Percentiles rank a stretch among this genome's conserved stretches.
Conservation (phyloP, 257 asterid species). For the Lavandula angustifolia region DNA sequence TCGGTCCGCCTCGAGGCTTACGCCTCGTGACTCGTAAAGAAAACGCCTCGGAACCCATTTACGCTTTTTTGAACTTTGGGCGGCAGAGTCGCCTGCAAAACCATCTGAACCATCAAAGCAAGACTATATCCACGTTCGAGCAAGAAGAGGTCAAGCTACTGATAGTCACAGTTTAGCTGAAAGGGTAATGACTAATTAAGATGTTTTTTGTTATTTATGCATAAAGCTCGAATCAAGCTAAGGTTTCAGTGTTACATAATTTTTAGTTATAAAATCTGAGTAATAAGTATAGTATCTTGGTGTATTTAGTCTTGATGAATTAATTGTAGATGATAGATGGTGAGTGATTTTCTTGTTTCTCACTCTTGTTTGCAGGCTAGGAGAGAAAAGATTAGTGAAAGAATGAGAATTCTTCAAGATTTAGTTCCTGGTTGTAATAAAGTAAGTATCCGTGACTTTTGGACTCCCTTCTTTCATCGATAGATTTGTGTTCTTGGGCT, state of each 20-base stretch:
- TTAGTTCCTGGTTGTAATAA: slow-evolving; percentile 68
- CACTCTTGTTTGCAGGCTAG: slow-evolving; percentile 54
- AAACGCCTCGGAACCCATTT: too few relatives aligned
- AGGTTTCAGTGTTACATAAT: background rate
- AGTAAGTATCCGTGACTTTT: slow-evolving; percentile 39
- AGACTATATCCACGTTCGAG: slow-evolving; percentile 70
- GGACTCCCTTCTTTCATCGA: slow-evolving; percentile 8
- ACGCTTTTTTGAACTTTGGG: too few relatives aligned
- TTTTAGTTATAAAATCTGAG: slow-evolving; percentile 10
- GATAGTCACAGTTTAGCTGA: slow-evolving; percentile 79
- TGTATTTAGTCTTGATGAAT: slow-evolving; percentile 24
- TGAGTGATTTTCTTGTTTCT: slow-evolving; percentile 17
- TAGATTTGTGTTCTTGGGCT: background rate
- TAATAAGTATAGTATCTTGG: background rate
- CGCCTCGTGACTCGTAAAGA: too few relatives aligned
- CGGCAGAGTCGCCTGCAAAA: slow-evolving; percentile 44
- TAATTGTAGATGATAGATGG: slow-evolving; percentile 4
- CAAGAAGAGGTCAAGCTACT: slow-evolving; percentile 78
- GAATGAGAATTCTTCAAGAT: slow-evolving; percentile 71
- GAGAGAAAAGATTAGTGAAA: slow-evolving; percentile 66
- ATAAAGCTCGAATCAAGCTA: background rate
- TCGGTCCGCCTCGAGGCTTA: too few relatives aligned
- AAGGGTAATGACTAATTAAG: slow-evolving; percentile 43
- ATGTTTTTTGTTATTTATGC: background rate
- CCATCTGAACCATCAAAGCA: slow-evolving; percentile 53